Evolutionary conservation across 352 stramenopile species (phyloP), one percentile per base, ranked within the genome.

Genomic region (Phytophthora hibernalis): DNA sequence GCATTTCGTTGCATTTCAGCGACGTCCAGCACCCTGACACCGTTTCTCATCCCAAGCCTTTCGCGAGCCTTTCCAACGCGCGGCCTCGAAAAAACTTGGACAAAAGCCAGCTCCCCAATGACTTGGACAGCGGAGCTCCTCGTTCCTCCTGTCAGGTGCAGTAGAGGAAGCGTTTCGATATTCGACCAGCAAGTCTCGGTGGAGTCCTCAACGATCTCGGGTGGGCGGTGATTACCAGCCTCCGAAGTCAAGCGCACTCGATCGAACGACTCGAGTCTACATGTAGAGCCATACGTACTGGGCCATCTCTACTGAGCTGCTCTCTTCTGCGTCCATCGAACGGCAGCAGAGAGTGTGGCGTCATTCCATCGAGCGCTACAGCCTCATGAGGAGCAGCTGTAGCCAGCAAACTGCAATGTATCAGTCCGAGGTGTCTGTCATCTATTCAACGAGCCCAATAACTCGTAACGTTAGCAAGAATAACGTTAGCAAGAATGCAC

Each of bases 191-290:
- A 5, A 45, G 38, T 68, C 47, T 70, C 62, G 62, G 54, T 65
- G 62, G 38, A 70, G 54, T 55, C 47, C 45, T 70, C 61, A 65
- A 70, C 26, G 35, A 69, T 64, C 18, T 55, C 50, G 60, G 53
- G 33, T 56, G 50, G n/a, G 11, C 9, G 9, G 16, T 47, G 60
- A 61, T 67, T 55, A 65, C 28, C 28, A 58, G 54, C 40, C n/a
- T n/a, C n/a, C n/a, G n/a, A n/a, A n/a, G n/a, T n/a, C 6, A 31
- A 31, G 9, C 6, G 26, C 26, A 31, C 26, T 7, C 26, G 26
- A 30, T 31, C 26, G 26, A 31, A 31, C 26, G 26, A 3, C 26
- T 31, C 26, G 4, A 31, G n/a, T n/a, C n/a, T n/a, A n/a, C n/a
- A n/a, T n/a, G n/a, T n/a, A n/a, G n/a, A n/a, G n/a, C n/a, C n/a